Evolutionary conservation across 1,284 basidiomycete genomes (phyloP).

Genomic region (Cutaneotrichosporon dermatis): DNA sequence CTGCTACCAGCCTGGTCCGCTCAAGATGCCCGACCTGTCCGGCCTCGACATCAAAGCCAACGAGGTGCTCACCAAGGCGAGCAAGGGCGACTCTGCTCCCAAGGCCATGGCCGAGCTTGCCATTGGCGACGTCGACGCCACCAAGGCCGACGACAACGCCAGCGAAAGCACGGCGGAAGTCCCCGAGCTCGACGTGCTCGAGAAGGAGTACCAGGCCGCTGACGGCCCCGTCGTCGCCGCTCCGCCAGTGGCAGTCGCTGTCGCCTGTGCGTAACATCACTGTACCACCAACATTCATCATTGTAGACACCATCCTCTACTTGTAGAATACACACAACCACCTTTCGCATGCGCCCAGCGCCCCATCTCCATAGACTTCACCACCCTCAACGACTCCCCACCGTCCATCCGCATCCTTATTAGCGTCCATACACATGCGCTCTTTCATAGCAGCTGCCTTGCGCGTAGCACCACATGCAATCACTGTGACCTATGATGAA

Average conservation of each 20-base stretch:
- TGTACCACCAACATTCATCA: neutral
- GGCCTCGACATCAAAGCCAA: conserved; percentile 5
- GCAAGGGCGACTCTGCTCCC: neutral
- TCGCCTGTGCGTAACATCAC: neutral
- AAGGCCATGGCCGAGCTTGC: no score
- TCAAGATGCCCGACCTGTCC: conserved; percentile 32
- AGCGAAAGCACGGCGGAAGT: no score
- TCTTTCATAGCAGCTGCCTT: no score
- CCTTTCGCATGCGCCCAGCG: neutral
- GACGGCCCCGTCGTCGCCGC: neutral
- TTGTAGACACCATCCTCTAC: no score
- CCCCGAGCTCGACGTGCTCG: no score
- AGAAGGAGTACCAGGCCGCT: no score
- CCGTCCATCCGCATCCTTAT: neutral
- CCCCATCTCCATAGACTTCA: neutral
- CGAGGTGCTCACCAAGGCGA: neutral
- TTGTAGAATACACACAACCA: no score
- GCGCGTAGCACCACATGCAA: no score
- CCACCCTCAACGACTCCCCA: neutral
- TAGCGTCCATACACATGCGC: no score
- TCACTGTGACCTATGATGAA: no score
- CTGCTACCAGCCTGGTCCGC: conserved; percentile 41
- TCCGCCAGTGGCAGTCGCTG: neutral
- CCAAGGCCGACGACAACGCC: no score
- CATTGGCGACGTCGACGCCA: neutral